These are phyloP conservation scores for Piloderma croceum DNA, from an alignment of 768 basidiomycete species.

Conservation along the genomic window DNA sequence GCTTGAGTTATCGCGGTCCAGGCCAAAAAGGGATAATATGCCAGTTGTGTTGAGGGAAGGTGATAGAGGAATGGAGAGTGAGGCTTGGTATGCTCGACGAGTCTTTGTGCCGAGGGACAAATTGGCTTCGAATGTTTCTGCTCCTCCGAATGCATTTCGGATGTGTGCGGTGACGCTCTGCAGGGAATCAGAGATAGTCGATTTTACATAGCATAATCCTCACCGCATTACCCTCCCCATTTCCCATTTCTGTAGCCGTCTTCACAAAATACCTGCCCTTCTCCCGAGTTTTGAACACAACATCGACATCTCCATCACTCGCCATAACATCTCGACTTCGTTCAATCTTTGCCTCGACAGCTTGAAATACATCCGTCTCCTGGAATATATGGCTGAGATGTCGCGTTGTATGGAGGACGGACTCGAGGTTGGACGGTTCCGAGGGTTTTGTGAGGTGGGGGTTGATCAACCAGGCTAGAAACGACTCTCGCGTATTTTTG, in stretches of 20 bases:
- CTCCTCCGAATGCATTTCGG: constrained; percentile 87
- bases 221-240: constrained; percentile 90
- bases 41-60: constrained; percentile 60
- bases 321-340: constrained; percentile 49
- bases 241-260: constrained; percentile 86
- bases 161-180: constrained; percentile 78
- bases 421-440: constrained; percentile 42
- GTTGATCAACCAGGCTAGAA: constrained; percentile 72
- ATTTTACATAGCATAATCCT: constrained; percentile 24
- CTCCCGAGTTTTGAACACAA: constrained; percentile 76
- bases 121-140: constrained; percentile 81
- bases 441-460: constrained; percentile 39
- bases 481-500: constrained; percentile 64
- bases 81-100: constrained; percentile 71
- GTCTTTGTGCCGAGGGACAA: constrained; percentile 85
- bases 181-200: constrained; percentile 1
- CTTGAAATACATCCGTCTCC: constrained; percentile 72
- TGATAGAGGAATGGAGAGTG: constrained; percentile 57
- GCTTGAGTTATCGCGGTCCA: constrained; percentile 74
- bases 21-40: constrained; percentile 64
- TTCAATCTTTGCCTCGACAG: constrained; percentile 61
- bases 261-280: constrained; percentile 71
- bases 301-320: constrained; percentile 59
- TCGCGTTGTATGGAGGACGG: constrained; percentile 66
- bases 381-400: constrained; percentile 59